Evolutionary conservation across 176 grass and related monocot species (phyloP), one percentile per base, ranked within the genome.

Genomic region (Hordeum marinum): DNA sequence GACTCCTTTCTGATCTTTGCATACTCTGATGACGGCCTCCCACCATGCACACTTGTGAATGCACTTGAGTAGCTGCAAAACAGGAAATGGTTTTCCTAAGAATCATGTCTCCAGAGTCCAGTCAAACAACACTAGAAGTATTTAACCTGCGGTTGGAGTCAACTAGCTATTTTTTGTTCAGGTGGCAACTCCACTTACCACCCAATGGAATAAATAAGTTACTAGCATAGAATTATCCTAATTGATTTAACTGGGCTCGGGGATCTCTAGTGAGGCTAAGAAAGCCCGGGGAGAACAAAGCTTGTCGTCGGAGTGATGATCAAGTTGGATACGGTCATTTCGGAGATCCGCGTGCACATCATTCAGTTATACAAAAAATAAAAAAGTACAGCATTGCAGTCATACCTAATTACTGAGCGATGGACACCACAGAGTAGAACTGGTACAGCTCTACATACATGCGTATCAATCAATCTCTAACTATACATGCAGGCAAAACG

Each of bases 1-100:
- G 75, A 95, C 87, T 95, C 89, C 82, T 94, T 98, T 27, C 96
- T 93, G 55, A 86, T 90, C 85, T 95, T 98, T 34, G 96, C 96
- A 78, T 95, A 98, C 63, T 98, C 96, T 45, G 93, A 85, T 15
- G 96, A 95, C 2, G 87, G 91, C 42, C 93, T 93, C 73, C 90
- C 96, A 0, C 93, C 96, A 46, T 98, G 96, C 54, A 98, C 93
- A 61, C 96, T 98, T 68, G 96, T 78, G 64, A 90, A 98, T 67
- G 87, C 89, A 75, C 79, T 90, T 29, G 93, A 90, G 15, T 85
- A 95, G 81, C 91, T 90, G 82, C 37, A 91, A 26, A 60, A 89
- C 7, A 40, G 55, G 57, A 26, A 62, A 46, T 18, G 59, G 35
- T 32, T 34, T 31, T 14, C 9, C 3, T 81, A 29, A 85, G 15